Evolutionary conservation across 768 basidiomycete genomes (phyloP).

Genomic region (Suillus variegatus): DNA sequence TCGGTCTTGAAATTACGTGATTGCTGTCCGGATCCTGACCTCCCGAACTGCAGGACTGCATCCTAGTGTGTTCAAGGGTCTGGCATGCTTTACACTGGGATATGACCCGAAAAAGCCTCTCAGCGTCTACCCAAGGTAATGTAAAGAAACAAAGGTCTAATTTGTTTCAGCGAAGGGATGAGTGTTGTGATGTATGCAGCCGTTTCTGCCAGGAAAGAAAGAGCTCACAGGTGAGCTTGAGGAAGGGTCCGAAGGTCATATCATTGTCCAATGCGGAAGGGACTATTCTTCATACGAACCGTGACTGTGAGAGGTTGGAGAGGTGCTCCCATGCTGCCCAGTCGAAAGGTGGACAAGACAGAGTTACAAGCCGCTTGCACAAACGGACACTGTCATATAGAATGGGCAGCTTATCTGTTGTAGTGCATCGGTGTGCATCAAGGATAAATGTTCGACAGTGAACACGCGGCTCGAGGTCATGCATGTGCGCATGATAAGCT

Average conservation of each 20-base stretch:
- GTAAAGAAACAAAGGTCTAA: rapidly evolving
- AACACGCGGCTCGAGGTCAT: too few relatives aligned
- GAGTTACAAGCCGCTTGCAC: neutral
- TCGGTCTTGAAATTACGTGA: neutral
- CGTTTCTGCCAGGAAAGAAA: neutral
- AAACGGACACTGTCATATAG: neutral
- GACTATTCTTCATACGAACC: neutral
- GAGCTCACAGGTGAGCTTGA: neutral
- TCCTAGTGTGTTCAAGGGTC: neutral
- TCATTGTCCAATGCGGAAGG: neutral
- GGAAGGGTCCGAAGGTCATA: neutral
- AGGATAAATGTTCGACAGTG: neutral
- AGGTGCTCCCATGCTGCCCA: neutral
- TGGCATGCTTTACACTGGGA: neutral
- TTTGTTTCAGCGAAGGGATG: neutral
- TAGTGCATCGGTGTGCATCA: neutral
- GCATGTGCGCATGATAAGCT: too few relatives aligned
- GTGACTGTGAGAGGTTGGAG: neutral
- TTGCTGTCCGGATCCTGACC: neutral
- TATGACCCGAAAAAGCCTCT: neutral
- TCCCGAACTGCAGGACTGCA: neutral
- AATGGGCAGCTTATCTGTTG: neutral
- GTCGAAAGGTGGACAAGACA: neutral
- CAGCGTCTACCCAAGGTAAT: neutral
- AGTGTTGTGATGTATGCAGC: neutral